A percentile compares a stretch with the other conserved stretches of the same genome.
Evolutionary conservation across 1,284 basidiomycete genomes (phyloP).

Genomic region (Sanghuangporus weigelae): DNA sequence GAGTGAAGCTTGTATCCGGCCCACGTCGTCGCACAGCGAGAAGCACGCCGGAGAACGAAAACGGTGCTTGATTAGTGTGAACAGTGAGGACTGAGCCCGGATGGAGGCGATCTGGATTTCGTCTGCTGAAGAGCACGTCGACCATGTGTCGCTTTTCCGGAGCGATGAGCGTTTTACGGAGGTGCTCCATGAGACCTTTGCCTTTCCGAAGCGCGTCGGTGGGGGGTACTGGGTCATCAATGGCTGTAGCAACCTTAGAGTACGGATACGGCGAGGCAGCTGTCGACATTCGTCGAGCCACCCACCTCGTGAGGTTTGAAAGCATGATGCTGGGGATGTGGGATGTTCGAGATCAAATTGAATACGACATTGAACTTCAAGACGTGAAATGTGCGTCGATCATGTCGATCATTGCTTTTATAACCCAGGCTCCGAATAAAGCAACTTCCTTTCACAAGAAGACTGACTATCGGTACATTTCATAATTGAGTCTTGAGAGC

Average conservation of each 20-base stretch:
- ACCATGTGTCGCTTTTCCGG: constrained; percentile 67
- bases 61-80: constrained; percentile 64
- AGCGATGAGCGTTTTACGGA: constrained; percentile 60
- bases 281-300: constrained; percentile 12
- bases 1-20: constrained; percentile 73
- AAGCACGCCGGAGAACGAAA: constrained; percentile 81
- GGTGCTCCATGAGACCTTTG: constrained; percentile 74
- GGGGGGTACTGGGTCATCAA: constrained; percentile 39
- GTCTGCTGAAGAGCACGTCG: constrained; percentile 62
- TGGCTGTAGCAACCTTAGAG: constrained; percentile 60
- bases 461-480: no score
- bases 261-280: constrained; percentile 58
- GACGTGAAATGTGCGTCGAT: no score
- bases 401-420: no score
- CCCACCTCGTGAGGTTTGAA: constrained; percentile 12
- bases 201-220: constrained; percentile 52
- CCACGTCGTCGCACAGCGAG: constrained; percentile 77
- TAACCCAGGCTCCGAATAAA: no score
- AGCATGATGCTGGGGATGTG: background rate
- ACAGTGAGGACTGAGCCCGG: constrained; percentile 83
- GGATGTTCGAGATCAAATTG: background rate
- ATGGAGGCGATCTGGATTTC: constrained; percentile 58
- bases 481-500: no score
- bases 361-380: no score
- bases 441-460: no score